phyloP scores from a whole-genome alignment of 352 stramenopile genomes.

The Globisporangium acanthophoron region DNA sequence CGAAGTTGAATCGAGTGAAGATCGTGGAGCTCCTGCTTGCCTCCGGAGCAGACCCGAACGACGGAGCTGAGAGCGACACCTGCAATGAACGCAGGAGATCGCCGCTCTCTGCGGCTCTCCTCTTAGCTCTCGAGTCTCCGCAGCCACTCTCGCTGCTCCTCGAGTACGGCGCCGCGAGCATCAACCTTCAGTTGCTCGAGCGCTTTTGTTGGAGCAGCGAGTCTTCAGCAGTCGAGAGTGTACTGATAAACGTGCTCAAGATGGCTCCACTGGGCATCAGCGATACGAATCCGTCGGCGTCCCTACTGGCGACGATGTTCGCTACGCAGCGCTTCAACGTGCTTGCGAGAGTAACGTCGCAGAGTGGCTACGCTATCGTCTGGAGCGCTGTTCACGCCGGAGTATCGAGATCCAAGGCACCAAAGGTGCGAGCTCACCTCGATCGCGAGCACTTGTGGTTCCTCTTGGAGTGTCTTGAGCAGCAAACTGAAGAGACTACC shows the following conservation, averaged over 20 bases:
- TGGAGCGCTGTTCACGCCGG: neutral
- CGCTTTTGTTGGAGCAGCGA: slow-evolving; percentile 12
- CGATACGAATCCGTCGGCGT: neutral
- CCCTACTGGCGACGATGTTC: slow-evolving; percentile 7
- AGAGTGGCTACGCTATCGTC: neutral
- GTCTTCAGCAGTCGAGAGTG: neutral
- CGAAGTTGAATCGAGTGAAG: slow-evolving; percentile 2
- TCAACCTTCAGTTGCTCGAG: slow-evolving; percentile 11
- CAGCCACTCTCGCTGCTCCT: slow-evolving; percentile 20
- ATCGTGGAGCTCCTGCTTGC: slow-evolving; percentile 28
- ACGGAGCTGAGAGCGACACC: neutral
- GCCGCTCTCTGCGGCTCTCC: slow-evolving; percentile 22
- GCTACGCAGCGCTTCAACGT: slow-evolving; percentile 3
- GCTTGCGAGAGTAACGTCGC: neutral
- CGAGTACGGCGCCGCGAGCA: slow-evolving; percentile 15
- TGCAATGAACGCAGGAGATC: neutral
- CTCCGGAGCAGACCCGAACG: slow-evolving; percentile 19
- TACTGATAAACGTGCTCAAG: neutral
- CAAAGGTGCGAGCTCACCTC: neutral
- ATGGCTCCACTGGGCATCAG: neutral
- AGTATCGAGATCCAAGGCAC: neutral
- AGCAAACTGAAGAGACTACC: neutral
- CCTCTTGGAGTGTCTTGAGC: slow-evolving; percentile 6
- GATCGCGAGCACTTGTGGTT: slow-evolving; percentile 25
- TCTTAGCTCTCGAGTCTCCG: slow-evolving; percentile 4